A percentile compares a stretch with the other conserved stretches of the same genome.
Conservation (phyloP, 1,284 basidiomycete genomes). For the Cutaneotrichosporon dermatis region DNA sequence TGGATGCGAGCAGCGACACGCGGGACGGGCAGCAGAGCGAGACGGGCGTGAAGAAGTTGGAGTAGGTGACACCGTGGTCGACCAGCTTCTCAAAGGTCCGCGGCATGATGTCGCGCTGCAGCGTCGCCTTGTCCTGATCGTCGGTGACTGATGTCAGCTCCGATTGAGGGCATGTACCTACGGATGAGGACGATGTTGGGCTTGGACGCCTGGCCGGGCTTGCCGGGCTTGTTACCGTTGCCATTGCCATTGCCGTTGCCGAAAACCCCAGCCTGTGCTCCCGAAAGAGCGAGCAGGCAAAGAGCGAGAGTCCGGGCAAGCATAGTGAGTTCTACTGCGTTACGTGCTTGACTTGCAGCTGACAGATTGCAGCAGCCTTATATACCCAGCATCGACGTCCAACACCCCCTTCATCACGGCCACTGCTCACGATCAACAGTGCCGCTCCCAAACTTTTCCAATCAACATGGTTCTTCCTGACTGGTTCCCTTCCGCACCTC, state of each 20-base stretch:
- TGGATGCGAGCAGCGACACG: constrained; percentile 32
- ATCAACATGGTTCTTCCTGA: too few species aligned
- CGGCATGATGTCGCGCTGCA: constrained; percentile 20
- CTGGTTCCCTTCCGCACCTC: too few species aligned
- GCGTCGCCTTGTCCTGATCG: constrained; percentile 27
- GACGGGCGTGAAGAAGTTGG: constrained; percentile 33
- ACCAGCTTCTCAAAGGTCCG: constrained; percentile 23
- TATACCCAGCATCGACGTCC: too few species aligned
- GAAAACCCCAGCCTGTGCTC: not conserved
- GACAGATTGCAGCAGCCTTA: too few species aligned
- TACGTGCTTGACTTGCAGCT: too few species aligned
- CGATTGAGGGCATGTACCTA: constrained; percentile 1
- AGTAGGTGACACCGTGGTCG: constrained; percentile 24
- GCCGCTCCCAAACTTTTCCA: too few species aligned
- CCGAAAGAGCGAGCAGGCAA: not conserved
- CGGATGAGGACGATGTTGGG: constrained; percentile 33
- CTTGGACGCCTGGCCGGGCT: not conserved
- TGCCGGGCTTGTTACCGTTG: not conserved
- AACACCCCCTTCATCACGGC: too few species aligned
- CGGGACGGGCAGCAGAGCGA: constrained; percentile 37
- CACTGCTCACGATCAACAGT: too few species aligned
- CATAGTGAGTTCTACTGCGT: not conserved
- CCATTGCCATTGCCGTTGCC: not conserved
- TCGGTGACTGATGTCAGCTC: constrained; percentile 23
- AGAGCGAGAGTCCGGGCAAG: not conserved